Conservation (phyloP, 129 eudicot species). For the Chrysanthemum seticuspe region DNA sequence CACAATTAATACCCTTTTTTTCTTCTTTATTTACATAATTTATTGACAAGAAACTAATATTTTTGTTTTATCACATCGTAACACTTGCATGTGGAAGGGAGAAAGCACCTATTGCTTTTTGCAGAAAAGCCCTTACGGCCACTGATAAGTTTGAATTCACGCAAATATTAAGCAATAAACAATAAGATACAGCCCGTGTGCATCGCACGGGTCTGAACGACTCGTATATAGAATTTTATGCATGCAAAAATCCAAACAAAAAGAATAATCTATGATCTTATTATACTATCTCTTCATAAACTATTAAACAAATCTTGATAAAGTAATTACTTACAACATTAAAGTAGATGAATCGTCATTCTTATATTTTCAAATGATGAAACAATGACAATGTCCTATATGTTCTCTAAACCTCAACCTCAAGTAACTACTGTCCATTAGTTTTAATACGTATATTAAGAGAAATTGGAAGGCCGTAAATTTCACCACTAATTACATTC, state of each 20-base stretch:
- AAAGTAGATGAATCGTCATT: background rate
- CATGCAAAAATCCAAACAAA: too few species aligned
- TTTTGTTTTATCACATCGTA: background rate
- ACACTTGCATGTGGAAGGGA: slow-evolving; percentile 79
- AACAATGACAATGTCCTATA: slow-evolving; percentile 20
- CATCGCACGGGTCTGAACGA: too few species aligned
- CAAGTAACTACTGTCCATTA: slow-evolving; percentile 18
- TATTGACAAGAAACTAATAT: background rate
- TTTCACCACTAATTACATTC: background rate
- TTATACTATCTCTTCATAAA: background rate
- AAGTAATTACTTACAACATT: background rate
- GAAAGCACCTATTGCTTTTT: slow-evolving; percentile 96
- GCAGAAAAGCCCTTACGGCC: slow-evolving; percentile 78
- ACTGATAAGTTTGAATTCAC: slow-evolving; percentile 70
- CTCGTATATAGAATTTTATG: too few species aligned
- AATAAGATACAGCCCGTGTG: too few species aligned
- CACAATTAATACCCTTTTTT: background rate
- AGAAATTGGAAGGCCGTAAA: slow-evolving; percentile 11
- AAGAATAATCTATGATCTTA: too few species aligned
- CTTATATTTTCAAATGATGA: background rate
- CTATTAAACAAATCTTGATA: background rate
- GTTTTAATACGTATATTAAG: background rate
- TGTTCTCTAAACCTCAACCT: slow-evolving; percentile 29
- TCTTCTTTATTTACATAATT: too few species aligned
- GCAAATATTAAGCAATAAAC: too few species aligned